A percentile compares a stretch with the other conserved stretches of the same genome.
These are phyloP conservation scores for Didymella glomerata DNA, from an alignment of 2,329 filamentous ascomycete genomes.

Conservation along the genomic window DNA sequence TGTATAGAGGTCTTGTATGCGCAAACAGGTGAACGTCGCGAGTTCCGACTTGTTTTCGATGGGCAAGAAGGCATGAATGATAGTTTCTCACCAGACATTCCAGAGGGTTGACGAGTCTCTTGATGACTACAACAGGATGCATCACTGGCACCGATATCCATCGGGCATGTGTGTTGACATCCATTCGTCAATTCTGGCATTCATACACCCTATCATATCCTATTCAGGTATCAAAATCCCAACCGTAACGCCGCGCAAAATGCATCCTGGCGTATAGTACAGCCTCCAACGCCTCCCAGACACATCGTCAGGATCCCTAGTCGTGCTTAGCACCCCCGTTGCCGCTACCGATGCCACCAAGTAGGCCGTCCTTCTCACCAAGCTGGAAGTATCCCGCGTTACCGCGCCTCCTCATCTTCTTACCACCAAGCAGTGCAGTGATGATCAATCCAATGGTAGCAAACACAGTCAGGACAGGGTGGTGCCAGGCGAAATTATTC, in stretches of 20 bases:
- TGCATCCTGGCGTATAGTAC: constrained; percentile 3
- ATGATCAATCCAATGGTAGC: constrained; percentile 67
- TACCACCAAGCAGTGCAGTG: constrained; percentile 52
- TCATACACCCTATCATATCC: background rate
- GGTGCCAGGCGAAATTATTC: constrained; percentile 52
- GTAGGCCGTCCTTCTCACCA: constrained; percentile 73
- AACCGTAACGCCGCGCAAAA: constrained; percentile 9
- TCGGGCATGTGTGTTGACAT: background rate
- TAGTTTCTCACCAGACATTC: too few species aligned
- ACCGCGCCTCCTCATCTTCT: constrained; percentile 52
- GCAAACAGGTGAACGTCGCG: too few species aligned
- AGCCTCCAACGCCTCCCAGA: constrained; percentile 8
- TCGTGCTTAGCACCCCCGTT: constrained; percentile 49
- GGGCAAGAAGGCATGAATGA: too few species aligned
- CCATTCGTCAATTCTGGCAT: too few species aligned
- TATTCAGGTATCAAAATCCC: constrained; percentile 9
- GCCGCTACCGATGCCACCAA: constrained; percentile 62
- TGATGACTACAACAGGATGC: background rate
- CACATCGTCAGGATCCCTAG: constrained; percentile 17
- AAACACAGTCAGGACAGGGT: constrained; percentile 59
- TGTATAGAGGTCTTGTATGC: too few species aligned
- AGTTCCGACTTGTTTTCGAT: too few species aligned
- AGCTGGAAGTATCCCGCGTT: constrained; percentile 69
- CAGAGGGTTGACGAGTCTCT: background rate
- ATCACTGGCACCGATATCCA: background rate